Evolutionary conservation across 352 stramenopile species (phyloP).

Genomic region (Pythium angustatum): DNA sequence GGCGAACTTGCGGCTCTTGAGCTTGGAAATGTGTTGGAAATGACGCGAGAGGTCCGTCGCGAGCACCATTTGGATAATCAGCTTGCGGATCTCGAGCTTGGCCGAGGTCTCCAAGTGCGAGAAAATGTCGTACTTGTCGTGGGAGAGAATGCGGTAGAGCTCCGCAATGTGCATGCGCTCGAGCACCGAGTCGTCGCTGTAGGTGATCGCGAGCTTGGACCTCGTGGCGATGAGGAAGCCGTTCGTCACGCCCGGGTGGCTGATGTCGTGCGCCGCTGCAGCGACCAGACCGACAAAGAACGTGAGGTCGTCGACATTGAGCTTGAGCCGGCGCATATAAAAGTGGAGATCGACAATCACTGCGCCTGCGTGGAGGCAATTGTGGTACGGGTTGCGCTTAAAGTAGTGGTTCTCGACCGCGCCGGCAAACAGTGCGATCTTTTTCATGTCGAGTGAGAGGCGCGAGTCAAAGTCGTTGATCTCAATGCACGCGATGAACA

Average conservation of each 20-base stretch:
- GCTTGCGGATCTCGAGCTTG: constrained; percentile 51
- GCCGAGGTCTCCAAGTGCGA: constrained; percentile 37
- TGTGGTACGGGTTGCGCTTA: constrained; percentile 73
- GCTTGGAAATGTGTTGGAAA: constrained; percentile 66
- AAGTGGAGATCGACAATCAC: constrained; percentile 72
- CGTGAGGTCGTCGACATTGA: constrained; percentile 54
- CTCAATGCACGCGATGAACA: constrained; percentile 60
- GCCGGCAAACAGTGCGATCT: constrained; percentile 43
- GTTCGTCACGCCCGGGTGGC: constrained; percentile 91
- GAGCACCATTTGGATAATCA: constrained; percentile 79
- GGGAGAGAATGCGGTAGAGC: constrained; percentile 60
- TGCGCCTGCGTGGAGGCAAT: constrained; percentile 59
- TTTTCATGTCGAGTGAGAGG: constrained; percentile 51
- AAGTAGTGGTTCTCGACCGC: constrained; percentile 67
- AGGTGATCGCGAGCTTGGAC: constrained; percentile 89
- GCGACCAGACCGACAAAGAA: constrained; percentile 78
- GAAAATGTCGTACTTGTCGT: constrained; percentile 70
- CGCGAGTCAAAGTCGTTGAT: constrained; percentile 46
- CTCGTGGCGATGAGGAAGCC: constrained; percentile 88
- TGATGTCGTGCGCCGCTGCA: constrained; percentile 90
- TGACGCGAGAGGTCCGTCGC: constrained; percentile 76
- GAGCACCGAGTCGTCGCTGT: constrained; percentile 91
- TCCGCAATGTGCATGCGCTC: constrained; percentile 76
- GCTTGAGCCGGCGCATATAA: constrained; percentile 56
- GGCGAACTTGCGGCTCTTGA: constrained; percentile 71